Evolutionary conservation across 2,329 filamentous ascomycete species (phyloP), one percentile per base, ranked within the genome.

Genomic region (Curvularia spicifera): DNA sequence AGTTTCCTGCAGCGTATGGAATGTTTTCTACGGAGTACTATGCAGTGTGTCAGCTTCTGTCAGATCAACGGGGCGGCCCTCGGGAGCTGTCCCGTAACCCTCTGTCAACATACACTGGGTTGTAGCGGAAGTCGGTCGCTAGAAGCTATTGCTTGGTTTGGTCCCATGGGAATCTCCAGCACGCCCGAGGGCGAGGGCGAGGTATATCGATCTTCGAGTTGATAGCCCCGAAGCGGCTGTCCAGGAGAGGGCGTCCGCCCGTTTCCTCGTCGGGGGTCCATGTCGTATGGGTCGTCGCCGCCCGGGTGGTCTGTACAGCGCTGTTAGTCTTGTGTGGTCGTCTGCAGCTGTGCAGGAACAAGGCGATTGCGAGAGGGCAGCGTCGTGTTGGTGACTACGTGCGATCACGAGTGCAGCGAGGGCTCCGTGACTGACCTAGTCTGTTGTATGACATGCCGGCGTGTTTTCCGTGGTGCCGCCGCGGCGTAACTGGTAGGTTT

Each of bases 41-140:
- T 29, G 15, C 9, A 8, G 15, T 8, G 9, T 47, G 42, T 59
- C 33, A 56, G 56, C 42, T 40, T 47, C 29, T 44, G 42, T 37
- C 15, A n/a, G 35, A 18, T 37, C 6, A 18, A 22, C 57, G 5
- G 7, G 22, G 10, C 28, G 13, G 28, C 28, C 18, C 18, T 29
- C 44, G 8, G 26, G 5, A 31, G 29, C n/a, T 31, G 28, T 29
- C 28, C n/a, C 18, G 12, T 20, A 8, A 18, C 31, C 6, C 12
- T 20, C 18, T 20, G 10, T 15, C 24, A 67, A 84, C 89, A 82
- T 78, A 94, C 91, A 56, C 93, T 94, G 49, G 92, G 91, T 76
- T 97, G 93, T 64, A 93, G 84, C 57, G 90, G 87, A 51, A 98
- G 81, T 56, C 89, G 84, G 78, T 98, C 94, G 70, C 87, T 88